phyloP scores from a whole-genome alignment of 2,329 filamentous ascomycete genomes.

The Penicillium sp. region DNA sequence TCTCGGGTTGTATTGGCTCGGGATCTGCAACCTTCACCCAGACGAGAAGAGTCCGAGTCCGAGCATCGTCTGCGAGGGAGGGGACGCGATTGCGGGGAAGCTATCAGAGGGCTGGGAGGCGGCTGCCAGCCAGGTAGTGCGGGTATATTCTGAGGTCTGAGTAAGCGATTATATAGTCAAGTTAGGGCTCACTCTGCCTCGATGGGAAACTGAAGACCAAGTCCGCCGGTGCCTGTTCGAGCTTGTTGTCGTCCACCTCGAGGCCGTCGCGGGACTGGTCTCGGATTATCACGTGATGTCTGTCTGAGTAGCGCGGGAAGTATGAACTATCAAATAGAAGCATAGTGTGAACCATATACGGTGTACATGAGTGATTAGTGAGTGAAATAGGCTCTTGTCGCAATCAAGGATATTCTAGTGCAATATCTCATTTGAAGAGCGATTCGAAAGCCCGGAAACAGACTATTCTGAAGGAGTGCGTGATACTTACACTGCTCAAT shows the following conservation, averaged over 20 bases:
- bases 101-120: conserved; percentile 15
- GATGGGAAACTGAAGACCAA: conserved; percentile 9
- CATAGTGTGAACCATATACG: not conserved
- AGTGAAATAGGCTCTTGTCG: too few species aligned
- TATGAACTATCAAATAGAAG: not conserved
- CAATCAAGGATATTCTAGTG: too few species aligned
- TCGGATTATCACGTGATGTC: conserved; percentile 18
- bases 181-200: not conserved
- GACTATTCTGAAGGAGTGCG: too few species aligned
- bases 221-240: conserved; percentile 4
- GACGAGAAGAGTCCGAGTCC: conserved; percentile 32
- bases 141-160: not conserved
- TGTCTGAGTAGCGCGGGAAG: not conserved
- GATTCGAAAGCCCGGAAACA: too few species aligned
- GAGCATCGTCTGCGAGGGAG: conserved; percentile 36
- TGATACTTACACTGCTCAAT: not conserved
- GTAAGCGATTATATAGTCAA: not conserved
- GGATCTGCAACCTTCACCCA: conserved; percentile 30
- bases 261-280: conserved; percentile 9
- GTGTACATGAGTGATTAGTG: not conserved
- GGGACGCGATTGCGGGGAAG: conserved; percentile 41
- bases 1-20: conserved; percentile 2
- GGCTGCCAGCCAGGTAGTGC: not conserved
- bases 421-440: too few species aligned
- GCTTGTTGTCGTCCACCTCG: conserved; percentile 9